Evolutionary conservation across 805 yeast genomes (phyloP).

Genomic region (Tetrapisispora fleetii): DNA sequence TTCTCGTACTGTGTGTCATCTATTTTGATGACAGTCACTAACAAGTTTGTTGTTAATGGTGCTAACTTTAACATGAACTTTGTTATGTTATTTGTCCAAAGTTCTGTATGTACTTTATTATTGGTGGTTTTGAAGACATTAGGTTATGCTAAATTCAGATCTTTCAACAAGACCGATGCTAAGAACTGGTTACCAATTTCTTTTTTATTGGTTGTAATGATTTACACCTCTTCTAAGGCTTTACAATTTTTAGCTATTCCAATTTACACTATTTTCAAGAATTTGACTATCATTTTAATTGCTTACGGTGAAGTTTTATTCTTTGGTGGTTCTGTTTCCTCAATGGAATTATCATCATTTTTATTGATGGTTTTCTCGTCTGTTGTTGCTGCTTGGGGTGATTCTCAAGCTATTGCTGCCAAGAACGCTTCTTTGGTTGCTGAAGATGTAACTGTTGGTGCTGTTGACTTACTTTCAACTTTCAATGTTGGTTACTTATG

Average conservation of each 20-base stretch:
- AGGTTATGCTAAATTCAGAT: conserved; percentile 73
- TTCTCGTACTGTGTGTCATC: conserved; percentile 85
- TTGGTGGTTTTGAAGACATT: conserved; percentile 58
- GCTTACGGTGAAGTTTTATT: conserved; percentile 96
- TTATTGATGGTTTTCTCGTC: conserved; percentile 89
- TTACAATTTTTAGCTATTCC: conserved; percentile 82
- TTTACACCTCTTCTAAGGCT: conserved; percentile 90
- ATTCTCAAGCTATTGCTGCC: conserved; percentile 32
- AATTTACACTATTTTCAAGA: conserved; percentile 92
- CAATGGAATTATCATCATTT: conserved; percentile 83
- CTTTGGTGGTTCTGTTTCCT: conserved; percentile 84
- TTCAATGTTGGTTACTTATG: conserved; percentile 77
- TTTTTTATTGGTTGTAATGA: conserved; percentile 77
- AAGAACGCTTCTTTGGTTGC: conserved; percentile 24
- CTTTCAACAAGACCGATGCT: conserved; percentile 74
- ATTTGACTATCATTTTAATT: conserved; percentile 84
- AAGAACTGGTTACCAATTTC: conserved; percentile 93
- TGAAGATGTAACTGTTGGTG: conserved; percentile 7
- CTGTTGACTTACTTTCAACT: conserved; percentile 15
- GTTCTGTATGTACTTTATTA: conserved; percentile 66
- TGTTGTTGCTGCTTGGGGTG: conserved; percentile 93
- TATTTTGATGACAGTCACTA: conserved; percentile 93
- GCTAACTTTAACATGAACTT: conserved; percentile 76
- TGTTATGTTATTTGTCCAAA: conserved; percentile 77
- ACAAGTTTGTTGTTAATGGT: conserved; percentile 77